Percentiles rank a stretch among this genome's conserved stretches.
Evolutionary conservation across 1,139 yeast genomes (phyloP).

Genomic region (Lodderomyces orthopsilosis): DNA sequence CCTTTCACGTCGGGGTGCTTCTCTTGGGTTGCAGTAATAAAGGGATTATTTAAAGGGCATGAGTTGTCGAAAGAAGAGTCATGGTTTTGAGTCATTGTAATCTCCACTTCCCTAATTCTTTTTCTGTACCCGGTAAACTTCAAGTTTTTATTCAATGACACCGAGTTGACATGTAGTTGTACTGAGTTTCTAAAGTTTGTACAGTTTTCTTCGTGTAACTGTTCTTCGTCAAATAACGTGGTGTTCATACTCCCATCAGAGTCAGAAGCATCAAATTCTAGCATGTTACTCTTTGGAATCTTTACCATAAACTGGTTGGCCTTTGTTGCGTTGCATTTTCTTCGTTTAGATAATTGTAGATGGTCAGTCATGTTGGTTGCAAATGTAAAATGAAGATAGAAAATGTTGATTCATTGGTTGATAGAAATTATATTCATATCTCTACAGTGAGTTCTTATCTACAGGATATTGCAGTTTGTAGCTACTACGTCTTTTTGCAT

Average conservation of each 20-base stretch:
- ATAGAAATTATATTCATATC: too few species aligned
- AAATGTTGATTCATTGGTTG: too few species aligned
- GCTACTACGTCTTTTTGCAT: too few species aligned
- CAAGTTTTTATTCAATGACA: neutral
- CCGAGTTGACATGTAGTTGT: neutral
- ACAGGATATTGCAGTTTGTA: too few species aligned
- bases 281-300: neutral
- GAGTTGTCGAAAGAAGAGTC: neutral
- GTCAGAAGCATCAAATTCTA: neutral
- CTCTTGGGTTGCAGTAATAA: neutral
- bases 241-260: neutral
- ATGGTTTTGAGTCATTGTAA: neutral
- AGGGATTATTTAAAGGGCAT: neutral
- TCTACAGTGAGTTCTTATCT: too few species aligned
- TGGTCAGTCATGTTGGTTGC: conserved; percentile 3
- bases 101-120: neutral
- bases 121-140: neutral
- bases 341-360: neutral
- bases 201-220: neutral
- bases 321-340: neutral
- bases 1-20: neutral
- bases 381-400: neutral
- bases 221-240: neutral
- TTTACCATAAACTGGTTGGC: conserved; percentile 1
- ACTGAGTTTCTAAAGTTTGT: neutral